These are phyloP conservation scores for Arabidopsis lyrata DNA, from an alignment of 441 rosid genomes.

Conservation along the genomic window DNA sequence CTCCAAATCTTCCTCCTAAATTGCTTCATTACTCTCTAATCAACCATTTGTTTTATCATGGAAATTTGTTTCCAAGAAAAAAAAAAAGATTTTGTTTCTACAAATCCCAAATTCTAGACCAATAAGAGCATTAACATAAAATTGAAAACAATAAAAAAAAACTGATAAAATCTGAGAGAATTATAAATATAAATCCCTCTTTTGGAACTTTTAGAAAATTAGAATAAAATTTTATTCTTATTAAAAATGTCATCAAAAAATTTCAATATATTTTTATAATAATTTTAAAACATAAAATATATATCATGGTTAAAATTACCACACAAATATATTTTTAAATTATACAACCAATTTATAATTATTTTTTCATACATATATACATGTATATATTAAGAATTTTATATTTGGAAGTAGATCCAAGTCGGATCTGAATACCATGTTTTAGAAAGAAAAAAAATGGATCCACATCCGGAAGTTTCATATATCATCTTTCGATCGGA, in stretches of 20 bases:
- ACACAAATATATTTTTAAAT: too few relatives aligned
- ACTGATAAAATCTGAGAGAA: not conserved
- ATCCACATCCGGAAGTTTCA: not conserved
- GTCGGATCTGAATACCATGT: not conserved
- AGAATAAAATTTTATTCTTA: too few relatives aligned
- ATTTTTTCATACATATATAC: not conserved
- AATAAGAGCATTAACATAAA: not conserved
- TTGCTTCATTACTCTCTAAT: not conserved
- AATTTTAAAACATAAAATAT: not conserved
- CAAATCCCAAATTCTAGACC: not conserved
- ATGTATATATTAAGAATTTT: not conserved
- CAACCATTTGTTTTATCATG: not conserved
- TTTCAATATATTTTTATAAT: not conserved
- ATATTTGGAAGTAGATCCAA: not conserved
- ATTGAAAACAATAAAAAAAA: not conserved
- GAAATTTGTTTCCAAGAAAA: too few relatives aligned
- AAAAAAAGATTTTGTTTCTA: too few relatives aligned
- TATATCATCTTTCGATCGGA: not conserved
- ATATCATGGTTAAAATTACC: not conserved
- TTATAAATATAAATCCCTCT: not conserved
- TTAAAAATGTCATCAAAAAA: not conserved
- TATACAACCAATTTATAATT: too few relatives aligned
- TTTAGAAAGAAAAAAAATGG: not conserved
- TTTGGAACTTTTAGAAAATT: too few relatives aligned
- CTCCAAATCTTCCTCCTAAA: not conserved